These are phyloP conservation scores for Penicillium italicum DNA, from an alignment of 2,329 filamentous ascomycete species.

Conservation along the genomic window DNA sequence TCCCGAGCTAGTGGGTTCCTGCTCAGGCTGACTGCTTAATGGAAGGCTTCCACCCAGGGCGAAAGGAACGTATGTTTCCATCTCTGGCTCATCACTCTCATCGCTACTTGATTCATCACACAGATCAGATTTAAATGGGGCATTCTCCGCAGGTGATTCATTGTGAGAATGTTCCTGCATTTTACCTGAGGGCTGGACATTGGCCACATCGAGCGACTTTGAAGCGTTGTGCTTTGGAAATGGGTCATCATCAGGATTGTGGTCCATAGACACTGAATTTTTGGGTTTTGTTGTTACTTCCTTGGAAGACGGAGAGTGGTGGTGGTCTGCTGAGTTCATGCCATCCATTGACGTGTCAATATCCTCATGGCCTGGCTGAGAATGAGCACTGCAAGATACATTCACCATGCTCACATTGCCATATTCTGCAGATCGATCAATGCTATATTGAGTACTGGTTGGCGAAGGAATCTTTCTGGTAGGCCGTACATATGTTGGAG, in stretches of 20 bases:
- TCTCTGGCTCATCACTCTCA: slow-evolving; percentile 34
- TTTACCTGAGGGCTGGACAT: not conserved
- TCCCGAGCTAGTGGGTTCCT: slow-evolving; percentile 22
- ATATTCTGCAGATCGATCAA: not conserved
- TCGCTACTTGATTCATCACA: slow-evolving; percentile 14
- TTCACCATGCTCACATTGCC: not conserved
- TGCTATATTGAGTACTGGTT: not conserved
- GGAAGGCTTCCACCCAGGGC: slow-evolving; percentile 27
- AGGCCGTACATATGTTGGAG: slow-evolving; percentile 3
- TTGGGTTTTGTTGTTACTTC: not conserved
- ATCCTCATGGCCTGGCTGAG: not conserved
- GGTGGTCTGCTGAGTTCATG: not conserved
- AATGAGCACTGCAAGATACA: not conserved
- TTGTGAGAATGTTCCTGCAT: not conserved
- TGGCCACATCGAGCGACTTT: no score
- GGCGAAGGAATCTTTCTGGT: not conserved
- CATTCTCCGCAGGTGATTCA: not conserved
- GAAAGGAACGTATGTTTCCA: slow-evolving; percentile 36
- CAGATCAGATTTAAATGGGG: not conserved
- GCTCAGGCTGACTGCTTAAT: slow-evolving; percentile 23
- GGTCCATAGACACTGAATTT: not conserved
- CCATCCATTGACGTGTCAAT: not conserved
- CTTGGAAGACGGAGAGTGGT: not conserved
- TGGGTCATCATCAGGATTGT: no score
- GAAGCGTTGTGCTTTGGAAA: not conserved